Percentiles rank a stretch among this genome's conserved stretches.
These are phyloP conservation scores for Eucalyptus viminalis DNA, from an alignment of 345 rosid species.

Conservation along the genomic window DNA sequence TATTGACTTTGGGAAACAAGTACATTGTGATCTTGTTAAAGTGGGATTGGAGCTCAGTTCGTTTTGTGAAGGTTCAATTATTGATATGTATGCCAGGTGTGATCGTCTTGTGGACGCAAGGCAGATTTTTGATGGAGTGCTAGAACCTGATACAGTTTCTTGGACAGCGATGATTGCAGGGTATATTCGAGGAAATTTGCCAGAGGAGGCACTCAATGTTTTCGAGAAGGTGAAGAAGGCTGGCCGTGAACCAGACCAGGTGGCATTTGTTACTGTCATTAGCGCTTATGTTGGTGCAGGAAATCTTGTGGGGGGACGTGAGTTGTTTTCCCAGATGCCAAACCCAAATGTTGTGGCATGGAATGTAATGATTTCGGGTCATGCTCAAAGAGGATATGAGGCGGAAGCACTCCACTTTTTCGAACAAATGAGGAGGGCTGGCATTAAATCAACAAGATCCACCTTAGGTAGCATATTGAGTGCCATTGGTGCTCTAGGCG, in stretches of 20 bases:
- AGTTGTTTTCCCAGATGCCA: constrained; percentile 45
- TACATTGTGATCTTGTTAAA: constrained; percentile 56
- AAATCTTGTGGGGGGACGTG: constrained; percentile 56
- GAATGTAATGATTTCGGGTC: constrained; percentile 94
- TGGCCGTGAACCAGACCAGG: constrained; percentile 58
- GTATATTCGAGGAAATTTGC: constrained; percentile 51
- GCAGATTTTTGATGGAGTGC: constrained; percentile 43
- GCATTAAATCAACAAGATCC: constrained; percentile 65
- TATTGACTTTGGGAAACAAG: constrained; percentile 36
- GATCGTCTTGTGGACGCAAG: constrained; percentile 36
- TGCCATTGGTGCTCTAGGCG: constrained; percentile 46
- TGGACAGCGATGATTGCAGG: constrained; percentile 90
- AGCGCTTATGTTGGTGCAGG: constrained; percentile 49
- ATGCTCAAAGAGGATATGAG: constrained; percentile 61
- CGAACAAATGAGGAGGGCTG: constrained; percentile 49
- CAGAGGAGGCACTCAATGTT: constrained; percentile 51
- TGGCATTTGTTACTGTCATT: constrained; percentile 55
- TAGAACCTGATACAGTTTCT: constrained; percentile 55
- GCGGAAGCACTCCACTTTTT: constrained; percentile 41
- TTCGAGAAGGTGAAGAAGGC: constrained; percentile 42
- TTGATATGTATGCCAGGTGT: constrained; percentile 84
- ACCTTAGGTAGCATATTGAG: constrained; percentile 83
- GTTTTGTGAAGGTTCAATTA: constrained; percentile 63
- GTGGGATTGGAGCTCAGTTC: constrained; percentile 41
- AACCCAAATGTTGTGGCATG: constrained; percentile 75